Conservation (phyloP, 495 filamentous ascomycete species). For the Podospora tetraspora region DNA sequence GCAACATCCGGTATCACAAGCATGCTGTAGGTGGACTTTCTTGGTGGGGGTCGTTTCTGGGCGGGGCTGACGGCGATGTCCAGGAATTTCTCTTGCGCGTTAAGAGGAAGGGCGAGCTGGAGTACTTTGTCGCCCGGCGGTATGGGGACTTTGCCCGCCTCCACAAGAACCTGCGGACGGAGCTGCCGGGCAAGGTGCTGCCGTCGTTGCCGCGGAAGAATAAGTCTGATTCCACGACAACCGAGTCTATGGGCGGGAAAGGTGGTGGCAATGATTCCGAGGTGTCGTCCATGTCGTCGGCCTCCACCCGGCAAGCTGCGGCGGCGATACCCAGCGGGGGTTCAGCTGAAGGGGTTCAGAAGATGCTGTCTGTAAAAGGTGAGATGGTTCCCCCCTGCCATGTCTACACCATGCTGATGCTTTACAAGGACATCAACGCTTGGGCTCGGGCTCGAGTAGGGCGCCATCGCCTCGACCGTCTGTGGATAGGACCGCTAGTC, state of each 20-base stretch:
- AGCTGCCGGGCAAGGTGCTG: conserved; percentile 87
- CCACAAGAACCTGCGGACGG: conserved; percentile 70
- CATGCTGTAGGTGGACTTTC: conserved; percentile 67
- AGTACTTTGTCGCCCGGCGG: conserved; percentile 72
- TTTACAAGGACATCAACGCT: conserved; percentile 30
- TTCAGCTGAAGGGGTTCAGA: conserved; percentile 27
- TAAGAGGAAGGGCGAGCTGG: conserved; percentile 62
- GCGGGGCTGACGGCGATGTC: background rate
- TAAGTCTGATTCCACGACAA: conserved; percentile 61
- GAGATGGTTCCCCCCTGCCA: background rate
- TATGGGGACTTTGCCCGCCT: conserved; percentile 84
- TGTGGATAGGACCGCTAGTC: conserved; percentile 27
- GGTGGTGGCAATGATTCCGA: conserved; percentile 62
- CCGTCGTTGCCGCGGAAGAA: conserved; percentile 87
- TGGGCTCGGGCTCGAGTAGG: conserved; percentile 29
- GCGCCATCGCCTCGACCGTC: conserved; percentile 36
- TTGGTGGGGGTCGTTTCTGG: background rate
- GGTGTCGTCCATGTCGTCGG: conserved; percentile 69
- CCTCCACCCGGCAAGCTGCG: conserved; percentile 51
- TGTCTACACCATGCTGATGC: background rate
- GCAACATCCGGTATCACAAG: conserved; percentile 82
- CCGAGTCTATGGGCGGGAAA: conserved; percentile 43
- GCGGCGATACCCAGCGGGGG: conserved; percentile 13
- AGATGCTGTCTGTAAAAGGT: conserved; percentile 42
- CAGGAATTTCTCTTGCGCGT: conserved; percentile 89